Conservation (phyloP, 2,329 filamentous ascomycete species). For the Biscogniauxia marginata region DNA sequence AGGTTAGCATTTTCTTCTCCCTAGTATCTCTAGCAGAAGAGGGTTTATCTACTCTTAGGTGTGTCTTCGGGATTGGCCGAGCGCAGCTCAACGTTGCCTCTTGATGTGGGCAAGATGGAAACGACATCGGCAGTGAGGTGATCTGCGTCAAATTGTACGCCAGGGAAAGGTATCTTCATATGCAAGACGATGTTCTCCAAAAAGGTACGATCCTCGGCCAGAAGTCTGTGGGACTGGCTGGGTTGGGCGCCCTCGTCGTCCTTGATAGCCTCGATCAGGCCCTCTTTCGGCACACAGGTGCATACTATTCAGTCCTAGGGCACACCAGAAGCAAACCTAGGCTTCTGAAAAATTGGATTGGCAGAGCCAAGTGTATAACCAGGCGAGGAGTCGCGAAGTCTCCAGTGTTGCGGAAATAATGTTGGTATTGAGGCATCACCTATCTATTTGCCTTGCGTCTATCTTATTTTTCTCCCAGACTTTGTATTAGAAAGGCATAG, state of each 20-base stretch:
- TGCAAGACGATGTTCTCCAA: constrained; percentile 1
- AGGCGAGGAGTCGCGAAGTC: constrained; percentile 30
- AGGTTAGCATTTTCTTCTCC: constrained; percentile 10
- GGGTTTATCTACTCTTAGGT: not conserved
- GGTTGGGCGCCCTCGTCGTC: constrained; percentile 32
- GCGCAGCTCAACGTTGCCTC: constrained; percentile 20
- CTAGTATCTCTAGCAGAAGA: constrained; percentile 1
- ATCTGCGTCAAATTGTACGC: constrained; percentile 19
- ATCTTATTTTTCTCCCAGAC: too few species aligned
- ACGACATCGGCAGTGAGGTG: constrained; percentile 20
- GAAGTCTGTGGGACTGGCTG: constrained; percentile 33
- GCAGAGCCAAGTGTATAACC: constrained; percentile 31
- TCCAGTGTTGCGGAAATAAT: constrained; percentile 30
- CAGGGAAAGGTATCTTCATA: constrained; percentile 9
- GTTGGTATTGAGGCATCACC: too few species aligned
- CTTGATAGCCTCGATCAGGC: constrained; percentile 30
- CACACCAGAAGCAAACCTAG: constrained; percentile 34
- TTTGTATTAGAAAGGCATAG: too few species aligned
- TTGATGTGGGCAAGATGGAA: constrained; percentile 22
- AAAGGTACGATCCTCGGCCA: constrained; percentile 13
- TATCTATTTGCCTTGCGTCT: too few species aligned
- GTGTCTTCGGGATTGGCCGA: constrained; percentile 4
- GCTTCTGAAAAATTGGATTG: constrained; percentile 34
- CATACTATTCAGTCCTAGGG: constrained; percentile 37
- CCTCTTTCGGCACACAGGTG: constrained; percentile 22